These are phyloP conservation scores for Corchorus olitorius DNA, from an alignment of 345 rosid species.

Conservation along the genomic window DNA sequence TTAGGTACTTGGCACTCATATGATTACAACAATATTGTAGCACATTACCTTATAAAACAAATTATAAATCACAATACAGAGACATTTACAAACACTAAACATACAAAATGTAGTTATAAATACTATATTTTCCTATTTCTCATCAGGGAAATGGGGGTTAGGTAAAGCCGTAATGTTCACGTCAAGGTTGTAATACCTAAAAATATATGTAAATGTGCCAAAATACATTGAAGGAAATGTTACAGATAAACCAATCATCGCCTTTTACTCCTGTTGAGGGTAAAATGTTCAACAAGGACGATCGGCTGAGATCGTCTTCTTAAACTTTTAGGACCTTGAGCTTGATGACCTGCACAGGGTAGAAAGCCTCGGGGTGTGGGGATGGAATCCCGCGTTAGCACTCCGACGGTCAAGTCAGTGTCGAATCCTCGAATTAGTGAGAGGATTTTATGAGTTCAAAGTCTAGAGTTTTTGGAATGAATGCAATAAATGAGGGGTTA, in stretches of 20 bases:
- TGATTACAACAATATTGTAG: conserved; percentile 5
- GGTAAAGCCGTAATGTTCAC: neutral
- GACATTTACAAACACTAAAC: conserved; percentile 22
- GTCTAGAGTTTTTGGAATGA: too few species aligned
- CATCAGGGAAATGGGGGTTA: neutral
- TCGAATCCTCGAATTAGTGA: too few species aligned
- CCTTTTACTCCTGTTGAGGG: conserved; percentile 62
- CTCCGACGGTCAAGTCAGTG: too few species aligned
- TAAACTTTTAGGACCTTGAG: too few species aligned
- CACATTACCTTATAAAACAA: neutral
- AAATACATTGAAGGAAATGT: neutral
- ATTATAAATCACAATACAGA: neutral
- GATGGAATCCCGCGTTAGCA: too few species aligned
- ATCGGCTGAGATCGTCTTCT: too few species aligned
- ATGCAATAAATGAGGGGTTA: too few species aligned
- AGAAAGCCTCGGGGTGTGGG: too few species aligned
- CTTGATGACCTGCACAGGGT: too few species aligned
- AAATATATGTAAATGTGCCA: neutral
- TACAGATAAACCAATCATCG: conserved; percentile 36
- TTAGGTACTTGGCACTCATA: neutral
- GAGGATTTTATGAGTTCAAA: too few species aligned
- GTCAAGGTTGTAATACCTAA: conserved; percentile 7
- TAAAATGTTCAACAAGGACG: too few species aligned
- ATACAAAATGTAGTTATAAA: neutral
- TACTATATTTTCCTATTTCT: neutral